A percentile compares a stretch with the other conserved stretches of the same genome.
phyloP scores from a whole-genome alignment of 2,329 filamentous ascomycete species.

The Fusarium tanahbumbuense region DNA sequence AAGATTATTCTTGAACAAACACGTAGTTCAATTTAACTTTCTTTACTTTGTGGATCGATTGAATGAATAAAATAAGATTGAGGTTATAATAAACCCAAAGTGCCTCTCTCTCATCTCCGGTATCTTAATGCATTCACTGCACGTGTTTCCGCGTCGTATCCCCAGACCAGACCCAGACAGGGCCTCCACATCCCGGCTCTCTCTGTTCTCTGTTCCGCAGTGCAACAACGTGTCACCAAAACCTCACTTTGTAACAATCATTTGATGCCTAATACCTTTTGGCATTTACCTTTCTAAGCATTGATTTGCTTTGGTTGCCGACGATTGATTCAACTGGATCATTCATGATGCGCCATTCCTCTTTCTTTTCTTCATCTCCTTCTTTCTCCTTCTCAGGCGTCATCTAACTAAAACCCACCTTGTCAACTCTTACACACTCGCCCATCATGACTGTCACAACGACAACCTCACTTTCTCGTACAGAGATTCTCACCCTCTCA shows the following conservation, averaged over 20 bases:
- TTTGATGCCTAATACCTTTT: too few species aligned
- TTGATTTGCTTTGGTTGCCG: neutral
- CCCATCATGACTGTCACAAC: slow-evolving; percentile 48
- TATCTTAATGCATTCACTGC: slow-evolving; percentile 40
- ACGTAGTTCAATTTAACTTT: neutral
- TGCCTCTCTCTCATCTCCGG: neutral
- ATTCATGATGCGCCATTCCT: slow-evolving; percentile 32
- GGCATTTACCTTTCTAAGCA: neutral
- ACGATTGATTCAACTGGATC: neutral
- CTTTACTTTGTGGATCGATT: neutral
- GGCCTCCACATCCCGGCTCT: slow-evolving; percentile 25
- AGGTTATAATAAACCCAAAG: neutral
- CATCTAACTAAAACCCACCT: slow-evolving; percentile 10
- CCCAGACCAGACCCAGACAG: neutral
- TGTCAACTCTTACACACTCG: slow-evolving; percentile 6
- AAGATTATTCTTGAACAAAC: neutral
- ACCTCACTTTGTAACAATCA: slow-evolving; percentile 10
- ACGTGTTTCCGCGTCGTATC: slow-evolving; percentile 42
- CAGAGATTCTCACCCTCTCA: slow-evolving; percentile 67
- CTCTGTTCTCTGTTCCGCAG: slow-evolving; percentile 20
- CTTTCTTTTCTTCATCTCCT: neutral
- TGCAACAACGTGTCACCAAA: slow-evolving; percentile 43
- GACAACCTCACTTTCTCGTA: slow-evolving; percentile 58
- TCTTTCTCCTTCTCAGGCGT: neutral
- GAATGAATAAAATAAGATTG: neutral